Conservation (phyloP, 495 filamentous ascomycete genomes). For the Recurvomyces mirabilis region DNA sequence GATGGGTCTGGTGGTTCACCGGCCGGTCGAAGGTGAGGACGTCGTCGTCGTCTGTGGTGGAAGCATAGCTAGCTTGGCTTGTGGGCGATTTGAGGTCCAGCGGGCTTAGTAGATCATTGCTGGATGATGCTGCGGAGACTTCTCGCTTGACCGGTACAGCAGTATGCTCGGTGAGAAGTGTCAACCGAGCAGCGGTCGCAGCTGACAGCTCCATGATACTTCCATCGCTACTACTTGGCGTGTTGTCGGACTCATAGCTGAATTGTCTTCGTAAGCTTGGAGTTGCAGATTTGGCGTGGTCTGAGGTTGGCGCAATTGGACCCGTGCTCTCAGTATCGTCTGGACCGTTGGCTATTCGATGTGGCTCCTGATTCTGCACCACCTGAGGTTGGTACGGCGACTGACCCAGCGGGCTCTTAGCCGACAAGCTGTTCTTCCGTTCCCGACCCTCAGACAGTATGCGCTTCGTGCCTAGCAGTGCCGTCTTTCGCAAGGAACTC, state of each 20-base stretch:
- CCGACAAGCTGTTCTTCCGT: conserved; percentile 12
- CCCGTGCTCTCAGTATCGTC: not conserved
- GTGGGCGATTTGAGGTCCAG: conserved; percentile 39
- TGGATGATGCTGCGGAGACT: not conserved
- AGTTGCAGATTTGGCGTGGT: not conserved
- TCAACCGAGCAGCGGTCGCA: conserved; percentile 9
- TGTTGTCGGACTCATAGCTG: conserved; percentile 27
- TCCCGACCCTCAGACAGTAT: conserved; percentile 10
- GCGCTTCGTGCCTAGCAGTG: conserved; percentile 24
- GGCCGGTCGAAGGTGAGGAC: conserved; percentile 42
- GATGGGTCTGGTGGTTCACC: conserved; percentile 8
- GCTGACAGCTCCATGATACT: conserved; percentile 17
- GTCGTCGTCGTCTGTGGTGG: conserved; percentile 75
- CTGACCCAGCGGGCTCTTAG: conserved; percentile 3
- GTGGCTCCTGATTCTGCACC: not conserved
- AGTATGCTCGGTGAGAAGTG: conserved; percentile 16
- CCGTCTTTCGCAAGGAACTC: conserved; percentile 32
- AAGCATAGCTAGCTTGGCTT: conserved; percentile 45
- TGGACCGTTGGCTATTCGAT: not conserved
- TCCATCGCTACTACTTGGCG: conserved; percentile 23
- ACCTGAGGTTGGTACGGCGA: not conserved
- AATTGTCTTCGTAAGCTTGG: conserved; percentile 17
- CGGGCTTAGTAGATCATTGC: conserved; percentile 22
- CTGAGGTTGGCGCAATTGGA: not conserved
- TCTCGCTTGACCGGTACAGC: not conserved